These are phyloP conservation scores for Xanthoconium stramineum DNA, from an alignment of 768 basidiomycete genomes.

Conservation along the genomic window DNA sequence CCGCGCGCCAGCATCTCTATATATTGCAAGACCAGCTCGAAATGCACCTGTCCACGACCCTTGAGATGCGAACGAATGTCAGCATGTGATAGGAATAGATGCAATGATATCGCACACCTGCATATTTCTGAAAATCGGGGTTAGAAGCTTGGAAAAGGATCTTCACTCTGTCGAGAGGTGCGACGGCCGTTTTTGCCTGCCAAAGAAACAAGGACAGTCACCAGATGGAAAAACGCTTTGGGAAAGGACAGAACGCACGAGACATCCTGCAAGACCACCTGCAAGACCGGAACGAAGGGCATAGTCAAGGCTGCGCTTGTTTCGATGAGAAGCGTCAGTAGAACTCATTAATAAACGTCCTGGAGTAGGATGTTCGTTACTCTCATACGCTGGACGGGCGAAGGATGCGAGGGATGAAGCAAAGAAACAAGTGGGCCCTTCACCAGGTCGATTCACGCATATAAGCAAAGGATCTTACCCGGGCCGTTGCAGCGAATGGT, in stretches of 20 bases:
- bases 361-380: background rate
- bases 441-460: background rate
- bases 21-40: slow-evolving; percentile 72
- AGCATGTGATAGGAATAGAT: slow-evolving; percentile 25
- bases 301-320: slow-evolving; percentile 56
- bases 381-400: slow-evolving; percentile 9
- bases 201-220: slow-evolving; percentile 3
- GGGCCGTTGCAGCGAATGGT: background rate
- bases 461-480: slow-evolving; percentile 14
- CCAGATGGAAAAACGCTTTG: slow-evolving; percentile 1
- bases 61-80: slow-evolving; percentile 30
- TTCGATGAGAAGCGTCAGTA: slow-evolving; percentile 36
- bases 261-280: slow-evolving; percentile 90
- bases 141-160: slow-evolving; percentile 98
- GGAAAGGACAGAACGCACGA: slow-evolving; percentile 54
- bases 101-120: slow-evolving; percentile 54
- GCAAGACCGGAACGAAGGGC: slow-evolving; percentile 83
- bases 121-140: slow-evolving; percentile 90
- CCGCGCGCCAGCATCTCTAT: slow-evolving; percentile 59
- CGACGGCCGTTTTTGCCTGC: slow-evolving; percentile 92
- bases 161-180: slow-evolving; percentile 96
- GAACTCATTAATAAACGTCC: slow-evolving; percentile 31
- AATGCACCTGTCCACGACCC: slow-evolving; percentile 87
- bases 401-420: background rate
- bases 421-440: background rate